A percentile compares a stretch with the other conserved stretches of the same genome.
Conservation (phyloP, 2,329 filamentous ascomycete species). For the Colletotrichum sojae region DNA sequence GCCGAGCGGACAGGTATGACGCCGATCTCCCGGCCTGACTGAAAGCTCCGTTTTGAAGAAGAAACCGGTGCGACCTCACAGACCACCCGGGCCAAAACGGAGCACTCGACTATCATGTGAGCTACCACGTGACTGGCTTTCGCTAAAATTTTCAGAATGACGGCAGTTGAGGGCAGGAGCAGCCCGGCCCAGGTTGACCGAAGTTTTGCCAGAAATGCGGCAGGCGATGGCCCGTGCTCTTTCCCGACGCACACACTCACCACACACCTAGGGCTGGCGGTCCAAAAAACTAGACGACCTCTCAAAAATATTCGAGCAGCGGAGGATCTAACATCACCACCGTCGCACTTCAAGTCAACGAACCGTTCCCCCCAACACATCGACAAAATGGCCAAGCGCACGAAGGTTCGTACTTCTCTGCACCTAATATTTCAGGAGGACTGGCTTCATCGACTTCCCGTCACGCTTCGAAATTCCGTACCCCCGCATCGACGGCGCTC, state of each 20-base stretch:
- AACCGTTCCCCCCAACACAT: slow-evolving; percentile 46
- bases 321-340: slow-evolving; percentile 45
- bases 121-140: background rate
- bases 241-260: slow-evolving; percentile 32
- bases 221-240: slow-evolving; percentile 1
- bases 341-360: slow-evolving; percentile 42
- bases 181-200: background rate
- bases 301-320: slow-evolving; percentile 50
- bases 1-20: slow-evolving; percentile 36
- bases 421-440: slow-evolving; percentile 11
- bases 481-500: slow-evolving; percentile 18
- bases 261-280: slow-evolving; percentile 43
- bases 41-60: slow-evolving; percentile 28
- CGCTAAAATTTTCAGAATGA: slow-evolving; percentile 1
- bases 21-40: slow-evolving; percentile 36
- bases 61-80: slow-evolving; percentile 24
- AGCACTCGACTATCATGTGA: background rate
- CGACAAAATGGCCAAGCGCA: slow-evolving; percentile 93
- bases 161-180: slow-evolving; percentile 4
- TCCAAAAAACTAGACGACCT: slow-evolving; percentile 56
- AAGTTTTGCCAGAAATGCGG: slow-evolving; percentile 4
- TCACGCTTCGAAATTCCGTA: slow-evolving; percentile 17
- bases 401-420: slow-evolving; percentile 60
- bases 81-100: background rate
- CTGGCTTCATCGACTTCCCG: slow-evolving; percentile 30